Evolutionary conservation across 2,329 filamentous ascomycete species (phyloP), one percentile per base, ranked within the genome.

Genomic region (Leptographium procerum): DNA sequence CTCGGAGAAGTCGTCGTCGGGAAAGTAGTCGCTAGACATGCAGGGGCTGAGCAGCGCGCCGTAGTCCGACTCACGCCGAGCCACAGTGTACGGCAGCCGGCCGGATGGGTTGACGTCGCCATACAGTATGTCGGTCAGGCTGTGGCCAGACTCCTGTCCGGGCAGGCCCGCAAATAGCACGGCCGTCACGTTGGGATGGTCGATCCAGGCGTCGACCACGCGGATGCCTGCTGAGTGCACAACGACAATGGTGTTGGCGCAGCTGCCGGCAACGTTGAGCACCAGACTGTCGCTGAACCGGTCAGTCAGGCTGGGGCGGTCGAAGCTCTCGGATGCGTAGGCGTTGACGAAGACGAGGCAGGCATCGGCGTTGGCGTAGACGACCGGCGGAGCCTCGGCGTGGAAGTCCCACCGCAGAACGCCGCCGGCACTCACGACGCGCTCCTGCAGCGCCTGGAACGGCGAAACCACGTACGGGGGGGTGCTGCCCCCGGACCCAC

Each of bases 301-400:
- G 66, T 95, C 88, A 54, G 82, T 80, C 26, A 94, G 78, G 13
- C 80, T 80, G 0, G 81, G 73, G 47, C 84, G 77, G 61, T 89
- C 79, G 70, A 81, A 90, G 0, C 87, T 88, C 71, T 96, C 91
- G 0, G 88, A 88, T 1, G 87, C 82, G 68, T 91, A 89, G 36
- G 78, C 81, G 67, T 87, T 86, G 67, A 85, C 77, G 64, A 85
- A 83, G 0, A 84, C 80, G 1, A 84, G 68, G 57, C 88, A 91
- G 19, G 88, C 75, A 65, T 90, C 78, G 3, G 77, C 73, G 28
- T 69, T 74, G 40, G 79, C 75, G 5, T 79, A 73, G 4, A 71
- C 65, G 3, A 60, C 57, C 0, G 57, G 77, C 14, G 75, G 78
- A 19, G 75, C 66, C 11, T 67, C 67, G 0, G 74, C 75, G 9